phyloP scores from a whole-genome alignment of 2,329 filamentous ascomycete species.

The Claviceps sorghi region DNA sequence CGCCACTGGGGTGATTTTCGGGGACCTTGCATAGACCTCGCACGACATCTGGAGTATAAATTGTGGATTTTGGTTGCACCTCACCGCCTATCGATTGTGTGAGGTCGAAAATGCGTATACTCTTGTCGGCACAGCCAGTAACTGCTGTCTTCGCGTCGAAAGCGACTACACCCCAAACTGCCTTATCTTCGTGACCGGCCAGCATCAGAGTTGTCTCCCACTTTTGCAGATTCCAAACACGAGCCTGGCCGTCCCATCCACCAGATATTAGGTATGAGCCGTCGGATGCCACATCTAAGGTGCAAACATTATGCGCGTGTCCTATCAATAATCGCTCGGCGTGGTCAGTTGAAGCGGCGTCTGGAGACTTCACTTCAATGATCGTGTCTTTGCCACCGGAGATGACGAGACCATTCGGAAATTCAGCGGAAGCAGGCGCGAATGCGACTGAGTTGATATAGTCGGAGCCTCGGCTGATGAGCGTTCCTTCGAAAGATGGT shows the following conservation, averaged over 20 bases:
- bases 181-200: conserved; percentile 56
- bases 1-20: conserved; percentile 58
- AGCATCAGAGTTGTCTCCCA: conserved; percentile 67
- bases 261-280: conserved; percentile 72
- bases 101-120: conserved; percentile 71
- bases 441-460: conserved; percentile 82
- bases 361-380: conserved; percentile 72
- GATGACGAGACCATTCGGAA: conserved; percentile 66
- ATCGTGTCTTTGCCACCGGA: conserved; percentile 86
- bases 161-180: conserved; percentile 84
- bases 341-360: conserved; percentile 52
- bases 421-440: conserved; percentile 50
- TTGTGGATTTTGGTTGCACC: conserved; percentile 36
- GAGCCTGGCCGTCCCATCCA: conserved; percentile 81
- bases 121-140: conserved; percentile 84
- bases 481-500: conserved; percentile 59
- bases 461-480: conserved; percentile 64
- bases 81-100: conserved; percentile 41
- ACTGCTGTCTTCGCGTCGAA: conserved; percentile 68
- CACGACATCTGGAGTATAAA: conserved; percentile 65
- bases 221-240: conserved; percentile 71
- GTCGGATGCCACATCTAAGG: conserved; percentile 62
- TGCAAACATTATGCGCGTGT: conserved; percentile 76
- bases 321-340: conserved; percentile 77
- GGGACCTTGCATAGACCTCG: conserved; percentile 79